Evolutionary conservation across 2,329 filamentous ascomycete genomes (phyloP).

Genomic region (Hysterium pulicare): DNA sequence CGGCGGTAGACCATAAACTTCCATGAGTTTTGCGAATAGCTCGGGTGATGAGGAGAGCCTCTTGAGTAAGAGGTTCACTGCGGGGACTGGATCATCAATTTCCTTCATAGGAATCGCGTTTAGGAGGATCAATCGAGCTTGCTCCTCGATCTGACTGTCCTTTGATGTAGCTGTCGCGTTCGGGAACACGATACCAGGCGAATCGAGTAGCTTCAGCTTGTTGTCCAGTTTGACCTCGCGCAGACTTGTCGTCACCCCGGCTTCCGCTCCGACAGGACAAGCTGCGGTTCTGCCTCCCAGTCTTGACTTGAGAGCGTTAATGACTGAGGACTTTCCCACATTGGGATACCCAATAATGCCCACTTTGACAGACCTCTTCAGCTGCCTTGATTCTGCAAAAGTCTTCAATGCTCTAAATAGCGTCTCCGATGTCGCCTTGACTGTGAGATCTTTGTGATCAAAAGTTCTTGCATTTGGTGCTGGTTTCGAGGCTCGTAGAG

Average conservation of each 20-base stretch:
- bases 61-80: slow-evolving; percentile 78
- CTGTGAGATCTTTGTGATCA: slow-evolving; percentile 85
- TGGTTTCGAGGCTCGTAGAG: slow-evolving; percentile 77
- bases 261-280: slow-evolving; percentile 86
- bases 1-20: slow-evolving; percentile 80
- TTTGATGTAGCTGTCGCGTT: slow-evolving; percentile 50
- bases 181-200: slow-evolving; percentile 91
- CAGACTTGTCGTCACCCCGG: slow-evolving; percentile 84
- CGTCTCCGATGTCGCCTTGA: slow-evolving; percentile 78
- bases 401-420: slow-evolving; percentile 88
- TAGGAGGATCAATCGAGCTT: slow-evolving; percentile 78
- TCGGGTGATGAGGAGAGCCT: slow-evolving; percentile 70
- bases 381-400: slow-evolving; percentile 75
- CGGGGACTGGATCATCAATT: slow-evolving; percentile 87
- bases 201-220: slow-evolving; percentile 90
- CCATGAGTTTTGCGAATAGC: slow-evolving; percentile 73
- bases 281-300: slow-evolving; percentile 67
- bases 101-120: slow-evolving; percentile 92
- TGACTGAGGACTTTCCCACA: slow-evolving; percentile 93
- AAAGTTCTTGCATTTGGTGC: slow-evolving; percentile 86
- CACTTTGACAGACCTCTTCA: slow-evolving; percentile 86
- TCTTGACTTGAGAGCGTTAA: slow-evolving; percentile 82
- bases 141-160: slow-evolving; percentile 62
- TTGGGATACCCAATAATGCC: slow-evolving; percentile 95
- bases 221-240: slow-evolving; percentile 91